phyloP scores from a whole-genome alignment of 257 asterid species.

The Solanum virginianum region DNA sequence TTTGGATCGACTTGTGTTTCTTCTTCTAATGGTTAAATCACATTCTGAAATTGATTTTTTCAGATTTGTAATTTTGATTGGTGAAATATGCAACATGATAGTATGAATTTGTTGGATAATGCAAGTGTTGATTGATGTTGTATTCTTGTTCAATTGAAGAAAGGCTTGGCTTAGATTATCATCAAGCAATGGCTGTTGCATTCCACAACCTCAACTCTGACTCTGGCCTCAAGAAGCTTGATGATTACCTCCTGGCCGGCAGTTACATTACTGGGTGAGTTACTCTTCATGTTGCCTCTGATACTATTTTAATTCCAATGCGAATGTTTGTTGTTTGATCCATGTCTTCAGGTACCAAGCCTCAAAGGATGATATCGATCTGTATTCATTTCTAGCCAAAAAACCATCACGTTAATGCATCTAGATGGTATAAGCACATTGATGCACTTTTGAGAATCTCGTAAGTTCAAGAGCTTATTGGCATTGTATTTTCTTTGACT shows the following conservation, averaged over 20 bases:
- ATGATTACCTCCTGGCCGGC: constrained; percentile 66
- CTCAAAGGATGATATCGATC: constrained; percentile 71
- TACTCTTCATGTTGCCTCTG: background rate
- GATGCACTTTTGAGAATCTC: constrained; percentile 47
- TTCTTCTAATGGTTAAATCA: background rate
- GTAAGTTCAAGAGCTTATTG: constrained; percentile 12
- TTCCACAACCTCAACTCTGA: constrained; percentile 37
- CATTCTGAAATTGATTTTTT: background rate
- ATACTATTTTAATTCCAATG: background rate
- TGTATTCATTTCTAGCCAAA: constrained; percentile 39
- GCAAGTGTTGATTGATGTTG: background rate
- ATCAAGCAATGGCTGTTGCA: constrained; percentile 56
- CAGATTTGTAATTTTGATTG: background rate
- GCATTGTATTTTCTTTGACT: background rate
- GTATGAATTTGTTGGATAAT: background rate
- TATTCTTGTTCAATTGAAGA: background rate
- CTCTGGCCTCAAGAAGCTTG: constrained; percentile 80
- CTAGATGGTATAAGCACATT: constrained; percentile 54
- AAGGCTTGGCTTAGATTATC: background rate
- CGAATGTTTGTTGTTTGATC: background rate
- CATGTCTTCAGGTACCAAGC: constrained; percentile 56
- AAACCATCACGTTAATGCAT: constrained; percentile 58
- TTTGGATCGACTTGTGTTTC: background rate
- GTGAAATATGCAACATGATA: background rate
- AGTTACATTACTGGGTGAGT: constrained; percentile 68